Percentiles rank a stretch among this genome's conserved stretches.
Conservation (phyloP, 192 early-diverging fungal species). For the Jimgerdemannia lactiflua region DNA sequence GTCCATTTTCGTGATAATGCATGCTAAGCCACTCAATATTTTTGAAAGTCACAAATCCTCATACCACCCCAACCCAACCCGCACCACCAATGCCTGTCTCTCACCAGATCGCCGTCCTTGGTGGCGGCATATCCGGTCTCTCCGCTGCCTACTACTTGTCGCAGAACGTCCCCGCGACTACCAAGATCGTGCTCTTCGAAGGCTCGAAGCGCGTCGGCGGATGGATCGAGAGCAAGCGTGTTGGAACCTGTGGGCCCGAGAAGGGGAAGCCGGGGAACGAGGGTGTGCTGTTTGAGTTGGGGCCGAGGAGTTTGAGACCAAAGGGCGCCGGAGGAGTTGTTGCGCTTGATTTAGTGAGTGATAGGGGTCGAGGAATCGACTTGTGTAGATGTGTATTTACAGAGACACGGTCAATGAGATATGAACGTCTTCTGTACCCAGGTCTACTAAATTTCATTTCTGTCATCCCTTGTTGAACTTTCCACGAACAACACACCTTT, state of each 20-base stretch:
- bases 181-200: slow-evolving; percentile 74
- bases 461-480: background rate
- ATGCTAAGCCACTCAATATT: too few species aligned
- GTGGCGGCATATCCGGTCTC: slow-evolving; percentile 91
- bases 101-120: slow-evolving; percentile 66
- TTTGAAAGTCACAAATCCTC: too few species aligned
- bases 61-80: background rate
- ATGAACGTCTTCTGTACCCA: too few species aligned
- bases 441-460: background rate
- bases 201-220: slow-evolving; percentile 71
- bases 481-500: background rate
- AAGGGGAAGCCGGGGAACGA: slow-evolving; percentile 10
- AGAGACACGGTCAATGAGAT: too few species aligned
- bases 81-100: background rate
- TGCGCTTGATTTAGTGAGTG: slow-evolving; percentile 72
- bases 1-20: too few species aligned
- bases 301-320: slow-evolving; percentile 82
- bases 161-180: slow-evolving; percentile 29
- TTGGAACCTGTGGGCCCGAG: slow-evolving; percentile 24
- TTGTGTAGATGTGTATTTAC: too few species aligned
- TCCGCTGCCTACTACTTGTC: slow-evolving; percentile 80
- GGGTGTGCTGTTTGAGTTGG: slow-evolving; percentile 68
- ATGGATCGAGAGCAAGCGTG: slow-evolving; percentile 75
- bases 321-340: slow-evolving; percentile 63
- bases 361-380: too few species aligned